Evolutionary conservation across 768 basidiomycete species (phyloP).

Genomic region (Mycena pura): DNA sequence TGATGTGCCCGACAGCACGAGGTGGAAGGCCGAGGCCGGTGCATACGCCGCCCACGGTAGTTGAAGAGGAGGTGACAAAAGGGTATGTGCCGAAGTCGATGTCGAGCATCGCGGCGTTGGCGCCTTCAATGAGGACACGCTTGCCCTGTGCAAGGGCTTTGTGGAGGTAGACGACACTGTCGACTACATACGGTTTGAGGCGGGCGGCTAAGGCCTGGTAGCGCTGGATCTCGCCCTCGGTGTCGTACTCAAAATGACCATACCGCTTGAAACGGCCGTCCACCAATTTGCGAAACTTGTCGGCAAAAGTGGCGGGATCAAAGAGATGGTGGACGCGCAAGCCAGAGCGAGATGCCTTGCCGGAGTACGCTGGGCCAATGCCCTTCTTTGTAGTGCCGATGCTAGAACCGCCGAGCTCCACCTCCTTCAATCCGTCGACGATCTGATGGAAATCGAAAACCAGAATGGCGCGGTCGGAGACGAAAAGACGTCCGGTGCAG

Average conservation of each 20-base stretch:
- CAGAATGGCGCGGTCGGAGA: conserved; percentile 96
- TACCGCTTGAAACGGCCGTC: conserved; percentile 98
- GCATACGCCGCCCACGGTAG: conserved; percentile 93
- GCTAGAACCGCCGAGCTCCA: conserved; percentile 92
- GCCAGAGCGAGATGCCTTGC: conserved; percentile 95
- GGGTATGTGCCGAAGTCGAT: conserved; percentile 98
- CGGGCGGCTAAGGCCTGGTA: conserved; percentile 89
- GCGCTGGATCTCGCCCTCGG: conserved; percentile 91
- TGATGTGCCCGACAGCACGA: conserved; percentile 79
- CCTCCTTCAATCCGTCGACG: conserved; percentile 97
- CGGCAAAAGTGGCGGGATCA: conserved; percentile 81
- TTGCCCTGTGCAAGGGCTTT: conserved; percentile 77
- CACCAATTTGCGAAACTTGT: conserved; percentile 93
- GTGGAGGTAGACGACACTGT: conserved; percentile 88
- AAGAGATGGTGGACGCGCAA: conserved; percentile 96
- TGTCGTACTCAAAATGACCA: conserved; percentile 97
- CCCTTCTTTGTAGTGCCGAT: conserved; percentile 99
- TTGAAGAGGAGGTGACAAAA: conserved; percentile 94
- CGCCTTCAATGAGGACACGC: conserved; percentile 91
- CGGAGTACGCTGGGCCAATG: conserved; percentile 98
- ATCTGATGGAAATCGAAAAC: conserved; percentile 99
- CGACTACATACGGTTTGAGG: conserved; percentile 86
- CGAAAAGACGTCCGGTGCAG: conserved; percentile 83
- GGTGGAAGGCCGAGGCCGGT: conserved; percentile 98
- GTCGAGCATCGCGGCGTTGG: conserved; percentile 98